Evolutionary conservation across 2,329 filamentous ascomycete species (phyloP), one percentile per base, ranked within the genome.

Genomic region (Nectriaceae sp.): DNA sequence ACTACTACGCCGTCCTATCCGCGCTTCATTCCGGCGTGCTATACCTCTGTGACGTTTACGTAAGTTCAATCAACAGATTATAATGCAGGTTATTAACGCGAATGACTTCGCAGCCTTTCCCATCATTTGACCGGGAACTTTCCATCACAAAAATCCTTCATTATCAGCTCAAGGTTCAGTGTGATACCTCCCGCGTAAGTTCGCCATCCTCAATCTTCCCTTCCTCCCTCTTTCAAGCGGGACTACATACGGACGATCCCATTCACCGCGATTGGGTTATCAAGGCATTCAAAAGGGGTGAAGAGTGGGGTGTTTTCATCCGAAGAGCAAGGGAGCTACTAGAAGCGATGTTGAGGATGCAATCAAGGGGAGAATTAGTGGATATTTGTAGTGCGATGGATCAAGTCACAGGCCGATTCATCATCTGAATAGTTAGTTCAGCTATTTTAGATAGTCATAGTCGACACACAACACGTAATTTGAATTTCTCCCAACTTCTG

Each of bases 151-250:
- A 24, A 29, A 45, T 54, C 16, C 40, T 54, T 20, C 26, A 49
- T 5, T 49, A 41, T 19, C 52, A 54, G 21, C 41, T 54, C 5
- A 40, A 29, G 29, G 41, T 54, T 31, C 44, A 44, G 13, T 26
- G 36, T 22, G 49, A 49, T 26, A 35, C 49, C 4, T 54, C 49
- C 8, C 49, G 49, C 20, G 40, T 41, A 21, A 26, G 19, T 11
- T 54, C 52, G 15, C 52, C 52, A 6, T 52, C 49, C 8, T 54
- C 49, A 11, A 54, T 54, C 16, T 19, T 52, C 19, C 52, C 52
- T 3, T 52, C 49, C 8, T 52, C 52, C 11, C 21, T 54, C 4
- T 52, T 54, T 33, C 21, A 49, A 21, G 52, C 43, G 20, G 49
- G 49, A 4, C 40, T 54, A 16, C 13, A 26, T 13, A 52, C 52